These are phyloP conservation scores for Eragrostis nindensis DNA, from an alignment of 176 grass and related monocot genomes.

Conservation along the genomic window DNA sequence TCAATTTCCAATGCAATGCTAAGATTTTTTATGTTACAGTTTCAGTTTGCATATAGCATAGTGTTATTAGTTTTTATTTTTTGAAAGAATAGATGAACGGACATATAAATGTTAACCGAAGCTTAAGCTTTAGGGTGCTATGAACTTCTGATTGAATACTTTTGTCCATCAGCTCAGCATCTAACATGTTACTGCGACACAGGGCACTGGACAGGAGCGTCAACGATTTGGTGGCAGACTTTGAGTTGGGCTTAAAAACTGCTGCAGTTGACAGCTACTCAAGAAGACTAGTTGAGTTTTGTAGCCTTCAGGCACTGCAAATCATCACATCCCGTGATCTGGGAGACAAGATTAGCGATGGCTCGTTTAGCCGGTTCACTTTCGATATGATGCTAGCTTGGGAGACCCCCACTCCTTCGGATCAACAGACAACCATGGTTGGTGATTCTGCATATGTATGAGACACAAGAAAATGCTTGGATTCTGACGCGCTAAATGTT, in stretches of 20 bases:
- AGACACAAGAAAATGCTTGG: not conserved
- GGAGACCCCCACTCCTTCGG: conserved; percentile 59
- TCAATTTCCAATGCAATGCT: not conserved
- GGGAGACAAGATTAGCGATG: conserved; percentile 64
- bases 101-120: no score
- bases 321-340: conserved; percentile 49
- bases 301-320: conserved; percentile 64
- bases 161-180: not conserved
- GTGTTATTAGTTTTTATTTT: no score
- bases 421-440: conserved; percentile 59
- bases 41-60: no score
- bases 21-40: not conserved
- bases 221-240: conserved; percentile 61
- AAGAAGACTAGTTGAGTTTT: conserved; percentile 82
- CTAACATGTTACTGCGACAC: conserved; percentile 45
- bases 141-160: not conserved
- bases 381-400: conserved; percentile 98
- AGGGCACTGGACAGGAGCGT: conserved; percentile 61
- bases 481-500: not conserved
- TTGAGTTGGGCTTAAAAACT: conserved; percentile 54
- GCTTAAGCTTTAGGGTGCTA: not conserved
- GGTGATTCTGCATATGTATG: conserved; percentile 13
- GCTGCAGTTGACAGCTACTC: conserved; percentile 68
- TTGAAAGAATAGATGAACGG: no score
- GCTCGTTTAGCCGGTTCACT: conserved; percentile 69